Conservation (phyloP, 768 basidiomycete genomes). For the Russula sp. region DNA sequence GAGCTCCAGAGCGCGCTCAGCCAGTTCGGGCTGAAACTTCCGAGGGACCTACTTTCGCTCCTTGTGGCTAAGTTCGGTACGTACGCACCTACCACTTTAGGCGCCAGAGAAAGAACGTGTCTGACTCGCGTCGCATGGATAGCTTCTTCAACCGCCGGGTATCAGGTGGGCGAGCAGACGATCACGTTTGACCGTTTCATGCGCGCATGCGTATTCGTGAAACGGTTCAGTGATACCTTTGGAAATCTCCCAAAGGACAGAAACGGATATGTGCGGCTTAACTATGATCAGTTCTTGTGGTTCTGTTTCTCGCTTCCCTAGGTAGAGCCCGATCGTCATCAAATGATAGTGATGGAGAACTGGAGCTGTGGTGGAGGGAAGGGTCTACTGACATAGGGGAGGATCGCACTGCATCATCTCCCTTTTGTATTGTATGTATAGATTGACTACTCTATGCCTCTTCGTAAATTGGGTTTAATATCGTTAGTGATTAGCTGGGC, state of each 20-base stretch:
- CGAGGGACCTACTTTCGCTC: slow-evolving; percentile 55
- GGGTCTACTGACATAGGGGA: neutral
- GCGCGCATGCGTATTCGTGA: slow-evolving; percentile 76
- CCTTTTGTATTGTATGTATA: neutral
- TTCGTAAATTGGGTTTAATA: neutral
- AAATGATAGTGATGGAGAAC: neutral
- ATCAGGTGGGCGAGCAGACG: slow-evolving; percentile 38
- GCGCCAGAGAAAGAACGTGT: too few species aligned
- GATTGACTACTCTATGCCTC: neutral
- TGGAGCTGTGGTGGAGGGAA: neutral
- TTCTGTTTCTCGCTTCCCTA: slow-evolving; percentile 57
- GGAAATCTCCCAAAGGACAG: slow-evolving; percentile 54
- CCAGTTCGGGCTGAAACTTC: slow-evolving; percentile 74
- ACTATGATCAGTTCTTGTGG: slow-evolving; percentile 66
- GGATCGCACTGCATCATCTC: neutral
- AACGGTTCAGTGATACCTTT: slow-evolving; percentile 72
- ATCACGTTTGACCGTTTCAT: slow-evolving; percentile 86
- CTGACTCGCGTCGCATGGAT: slow-evolving; percentile 1
- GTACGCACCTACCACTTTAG: slow-evolving; percentile 18
- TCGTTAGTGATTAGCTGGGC: neutral
- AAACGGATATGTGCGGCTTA: slow-evolving; percentile 59
- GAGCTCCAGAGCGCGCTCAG: slow-evolving; percentile 65
- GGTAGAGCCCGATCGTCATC: neutral
- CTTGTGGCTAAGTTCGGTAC: slow-evolving; percentile 77
- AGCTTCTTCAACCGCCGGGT: slow-evolving; percentile 27